Conservation (phyloP, 2,329 filamentous ascomycete species). For the Davidsoniella neocaledoniae region DNA sequence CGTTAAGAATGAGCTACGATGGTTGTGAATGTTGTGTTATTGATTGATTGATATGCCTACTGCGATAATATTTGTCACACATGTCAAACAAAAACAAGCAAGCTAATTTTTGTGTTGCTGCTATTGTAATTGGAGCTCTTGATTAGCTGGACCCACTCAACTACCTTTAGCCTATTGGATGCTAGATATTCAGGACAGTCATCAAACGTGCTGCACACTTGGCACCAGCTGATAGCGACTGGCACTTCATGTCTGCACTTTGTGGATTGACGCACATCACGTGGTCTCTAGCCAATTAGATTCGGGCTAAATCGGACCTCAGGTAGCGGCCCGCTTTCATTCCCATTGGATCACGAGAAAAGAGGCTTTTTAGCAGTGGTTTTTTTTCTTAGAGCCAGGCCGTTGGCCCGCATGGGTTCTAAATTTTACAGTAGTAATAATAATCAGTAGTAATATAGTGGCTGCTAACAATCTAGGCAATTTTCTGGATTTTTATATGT, state of each 20-base stretch:
- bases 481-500: no score
- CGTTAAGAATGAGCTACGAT: not conserved
- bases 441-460: no score
- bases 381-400: not conserved
- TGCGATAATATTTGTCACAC: no score
- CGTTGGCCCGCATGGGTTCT: no score
- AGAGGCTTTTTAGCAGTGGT: slow-evolving; percentile 3
- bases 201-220: slow-evolving; percentile 3
- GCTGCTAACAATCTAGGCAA: no score
- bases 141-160: not conserved
- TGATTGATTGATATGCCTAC: no score
- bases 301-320: slow-evolving; percentile 15
- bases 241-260: not conserved
- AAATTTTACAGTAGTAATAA: no score
- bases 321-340: slow-evolving; percentile 9
- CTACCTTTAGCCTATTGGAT: slow-evolving; percentile 11
- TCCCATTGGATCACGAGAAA: slow-evolving; percentile 12
- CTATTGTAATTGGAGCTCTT: not conserved
- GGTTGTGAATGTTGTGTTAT: no score
- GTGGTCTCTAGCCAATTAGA: slow-evolving; percentile 14
- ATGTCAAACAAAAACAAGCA: not conserved
- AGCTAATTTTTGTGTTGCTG: not conserved
- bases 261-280: slow-evolving; percentile 8
- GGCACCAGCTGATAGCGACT: slow-evolving; percentile 1
- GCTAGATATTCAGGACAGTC: slow-evolving; percentile 11